phyloP scores from a whole-genome alignment of 2,329 filamentous ascomycete species.

The Xylariaceae sp. region DNA sequence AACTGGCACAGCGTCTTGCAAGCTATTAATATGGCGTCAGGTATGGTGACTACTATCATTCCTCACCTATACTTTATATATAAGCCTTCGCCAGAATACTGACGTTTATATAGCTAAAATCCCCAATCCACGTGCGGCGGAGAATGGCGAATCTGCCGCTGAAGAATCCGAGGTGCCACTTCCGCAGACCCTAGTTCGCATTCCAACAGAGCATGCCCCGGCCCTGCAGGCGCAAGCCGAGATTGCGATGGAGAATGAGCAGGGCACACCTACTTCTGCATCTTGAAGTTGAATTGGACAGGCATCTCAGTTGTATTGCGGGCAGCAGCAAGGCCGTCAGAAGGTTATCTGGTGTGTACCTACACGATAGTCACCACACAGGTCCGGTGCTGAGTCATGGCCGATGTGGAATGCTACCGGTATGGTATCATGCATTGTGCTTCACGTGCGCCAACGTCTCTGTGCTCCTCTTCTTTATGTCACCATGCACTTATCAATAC shows the following conservation, averaged over 20 bases:
- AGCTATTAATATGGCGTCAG: constrained; percentile 81
- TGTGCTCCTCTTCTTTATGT: neutral
- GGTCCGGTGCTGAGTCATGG: neutral
- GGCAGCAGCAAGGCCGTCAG: neutral
- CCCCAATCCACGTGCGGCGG: constrained; percentile 52
- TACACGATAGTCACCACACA: neutral
- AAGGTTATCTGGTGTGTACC: neutral
- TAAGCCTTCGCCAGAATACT: constrained; percentile 1
- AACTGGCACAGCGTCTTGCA: constrained; percentile 87
- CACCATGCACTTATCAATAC: neutral
- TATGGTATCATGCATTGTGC: neutral
- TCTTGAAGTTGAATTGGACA: constrained; percentile 4
- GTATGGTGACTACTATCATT: constrained; percentile 45
- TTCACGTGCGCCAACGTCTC: neutral
- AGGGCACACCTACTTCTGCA: constrained; percentile 24
- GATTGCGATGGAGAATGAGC: constrained; percentile 45
- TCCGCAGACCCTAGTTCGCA: constrained; percentile 78
- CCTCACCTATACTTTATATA: too few species aligned
- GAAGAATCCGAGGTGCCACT: constrained; percentile 49
- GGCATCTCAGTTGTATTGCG: neutral
- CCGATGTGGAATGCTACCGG: neutral
- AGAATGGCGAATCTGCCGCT: constrained; percentile 35
- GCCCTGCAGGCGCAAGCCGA: constrained; percentile 59
- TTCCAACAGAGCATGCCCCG: constrained; percentile 74
- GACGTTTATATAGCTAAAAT: constrained; percentile 56